Evolutionary conservation across 129 eudicot genomes (phyloP), one percentile per base, ranked within the genome.

Genomic region (Oenanthe sinensis): DNA sequence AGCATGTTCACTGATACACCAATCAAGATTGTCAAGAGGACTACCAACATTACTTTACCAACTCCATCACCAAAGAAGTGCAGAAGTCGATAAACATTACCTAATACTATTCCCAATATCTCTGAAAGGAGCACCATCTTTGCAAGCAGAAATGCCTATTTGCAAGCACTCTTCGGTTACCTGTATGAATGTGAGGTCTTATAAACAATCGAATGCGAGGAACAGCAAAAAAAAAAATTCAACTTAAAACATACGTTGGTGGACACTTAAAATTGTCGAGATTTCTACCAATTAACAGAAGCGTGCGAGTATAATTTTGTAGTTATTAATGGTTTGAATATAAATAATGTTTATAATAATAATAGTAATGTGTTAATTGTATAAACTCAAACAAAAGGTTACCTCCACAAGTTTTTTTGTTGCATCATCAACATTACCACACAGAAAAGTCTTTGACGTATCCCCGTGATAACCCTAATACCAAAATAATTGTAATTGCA

Each of bases 381-480:
- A 12, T 33, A 22, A 36, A 33, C 43, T 40, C 28, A 12, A 69
- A 55, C 58, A 45, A 46, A 45, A 74, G 17, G 42, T 46, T 90
- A 95, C 97, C 99, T 92, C 89, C 36, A 96, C 96, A 77, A 96
- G 97, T 71, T 90, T 88, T 84, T 87, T 84, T 75, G 89, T 81
- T 48, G 89, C 83, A 50, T 86, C 85, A 77, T 83, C 84, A 3
- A 96, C 97, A 71, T 92, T 81, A 71, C 97, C 97, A 83, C 97
- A 90, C 0, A 88, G 79, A 89, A 87, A 96, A 6, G 97, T 96
- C 87, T 87, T 96, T 24, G 99, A 96, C n/a, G 99, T 96, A 81
- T 96, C 99, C 76, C 99, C 99, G 79, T 96, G 99, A 90, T 96
- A 96, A 60, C 99, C 99, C 99, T 96, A 81, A 63, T 16, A 71